Conservation (phyloP, 2,329 filamentous ascomycete species). For the Xylogone sp. region DNA sequence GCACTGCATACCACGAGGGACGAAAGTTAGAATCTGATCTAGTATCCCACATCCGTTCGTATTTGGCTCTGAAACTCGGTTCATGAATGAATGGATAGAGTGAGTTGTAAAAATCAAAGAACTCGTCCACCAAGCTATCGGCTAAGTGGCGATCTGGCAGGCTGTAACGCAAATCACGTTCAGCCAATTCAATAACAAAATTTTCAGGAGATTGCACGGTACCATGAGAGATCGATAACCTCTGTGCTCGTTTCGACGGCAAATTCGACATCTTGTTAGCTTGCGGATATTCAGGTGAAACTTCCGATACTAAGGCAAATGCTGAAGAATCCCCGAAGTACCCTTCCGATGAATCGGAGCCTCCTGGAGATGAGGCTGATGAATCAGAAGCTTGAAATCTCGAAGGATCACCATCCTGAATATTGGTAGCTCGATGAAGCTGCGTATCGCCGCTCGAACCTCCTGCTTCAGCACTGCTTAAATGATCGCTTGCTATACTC, state of each 20-base stretch:
- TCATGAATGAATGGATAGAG: slow-evolving; percentile 17
- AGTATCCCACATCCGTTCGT: background rate
- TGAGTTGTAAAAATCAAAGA: slow-evolving; percentile 13
- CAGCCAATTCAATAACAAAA: background rate
- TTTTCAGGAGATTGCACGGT: background rate
- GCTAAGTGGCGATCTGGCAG: background rate
- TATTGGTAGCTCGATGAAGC: background rate
- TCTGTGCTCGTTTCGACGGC: background rate
- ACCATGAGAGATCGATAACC: background rate
- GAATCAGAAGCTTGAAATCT: background rate
- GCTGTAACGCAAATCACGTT: background rate
- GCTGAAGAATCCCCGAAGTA: background rate
- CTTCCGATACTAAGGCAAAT: background rate
- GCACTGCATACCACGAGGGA: background rate
- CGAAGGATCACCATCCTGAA: background rate
- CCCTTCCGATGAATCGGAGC: background rate
- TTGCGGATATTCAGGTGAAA: background rate
- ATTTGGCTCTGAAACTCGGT: slow-evolving; percentile 13
- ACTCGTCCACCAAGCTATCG: slow-evolving; percentile 8
- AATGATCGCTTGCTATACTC: too few relatives aligned
- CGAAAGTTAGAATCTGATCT: background rate
- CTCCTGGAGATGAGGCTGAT: background rate
- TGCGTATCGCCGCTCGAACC: too few relatives aligned
- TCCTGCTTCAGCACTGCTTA: too few relatives aligned
- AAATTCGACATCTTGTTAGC: background rate